These are phyloP conservation scores for Hansenula anomala DNA, from an alignment of 1,139 yeast species.

Conservation along the genomic window DNA sequence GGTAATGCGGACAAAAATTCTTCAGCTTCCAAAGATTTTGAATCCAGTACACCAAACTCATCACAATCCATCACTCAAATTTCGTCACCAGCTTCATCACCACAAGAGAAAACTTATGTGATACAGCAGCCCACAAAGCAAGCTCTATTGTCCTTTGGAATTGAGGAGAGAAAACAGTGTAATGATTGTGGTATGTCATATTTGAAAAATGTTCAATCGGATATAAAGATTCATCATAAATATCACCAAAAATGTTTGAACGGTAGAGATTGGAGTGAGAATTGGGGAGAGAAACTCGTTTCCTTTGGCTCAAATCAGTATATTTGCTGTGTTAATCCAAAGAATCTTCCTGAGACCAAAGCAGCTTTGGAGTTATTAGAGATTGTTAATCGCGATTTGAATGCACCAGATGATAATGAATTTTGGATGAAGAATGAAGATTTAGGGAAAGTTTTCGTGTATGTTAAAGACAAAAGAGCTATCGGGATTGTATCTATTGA, in stretches of 20 bases:
- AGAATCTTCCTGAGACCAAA: slow-evolving; percentile 24
- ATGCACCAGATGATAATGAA: slow-evolving; percentile 50
- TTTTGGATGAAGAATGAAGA: slow-evolving; percentile 36
- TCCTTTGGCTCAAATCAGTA: slow-evolving; percentile 8
- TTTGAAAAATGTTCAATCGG: slow-evolving; percentile 38
- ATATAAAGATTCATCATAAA: slow-evolving; percentile 40
- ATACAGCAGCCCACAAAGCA: slow-evolving; percentile 7
- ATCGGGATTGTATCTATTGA: slow-evolving; percentile 50
- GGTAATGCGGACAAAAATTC: too few relatives aligned
- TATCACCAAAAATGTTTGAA: slow-evolving; percentile 42
- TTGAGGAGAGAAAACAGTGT: slow-evolving; percentile 35
- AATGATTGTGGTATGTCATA: slow-evolving; percentile 59
- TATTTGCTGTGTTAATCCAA: slow-evolving; percentile 27
- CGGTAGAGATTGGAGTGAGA: slow-evolving; percentile 41
- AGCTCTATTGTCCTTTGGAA: slow-evolving; percentile 11
- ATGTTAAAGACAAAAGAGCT: slow-evolving; percentile 35
- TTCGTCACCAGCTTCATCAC: slow-evolving; percentile 2
- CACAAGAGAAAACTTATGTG: neutral
- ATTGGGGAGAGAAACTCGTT: too few relatives aligned
- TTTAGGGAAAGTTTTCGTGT: slow-evolving; percentile 44
- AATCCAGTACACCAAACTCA: neutral
- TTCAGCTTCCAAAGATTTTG: too few relatives aligned
- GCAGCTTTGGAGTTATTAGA: slow-evolving; percentile 35
- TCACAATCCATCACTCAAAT: slow-evolving; percentile 2
- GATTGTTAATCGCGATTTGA: slow-evolving; percentile 54